A percentile compares a stretch with the other conserved stretches of the same genome.
phyloP scores from a whole-genome alignment of 768 basidiomycete species.

The Antrodiella citrinella region DNA sequence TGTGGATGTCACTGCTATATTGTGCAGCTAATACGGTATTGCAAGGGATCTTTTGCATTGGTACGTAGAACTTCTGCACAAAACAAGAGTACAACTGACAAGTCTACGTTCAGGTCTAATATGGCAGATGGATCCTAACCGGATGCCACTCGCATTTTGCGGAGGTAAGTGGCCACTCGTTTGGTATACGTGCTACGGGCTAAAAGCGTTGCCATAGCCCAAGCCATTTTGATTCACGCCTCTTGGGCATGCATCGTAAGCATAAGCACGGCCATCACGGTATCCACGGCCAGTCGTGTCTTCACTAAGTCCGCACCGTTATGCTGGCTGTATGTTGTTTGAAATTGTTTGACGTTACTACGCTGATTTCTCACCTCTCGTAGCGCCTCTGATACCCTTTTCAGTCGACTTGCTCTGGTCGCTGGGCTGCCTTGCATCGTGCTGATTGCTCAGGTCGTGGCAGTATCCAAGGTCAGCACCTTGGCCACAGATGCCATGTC shows the following conservation, averaged over 20 bases:
- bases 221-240: conserved; percentile 12
- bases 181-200: not conserved
- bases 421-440: conserved; percentile 41
- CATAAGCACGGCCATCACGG: conserved; percentile 14
- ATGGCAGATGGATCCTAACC: conserved; percentile 52
- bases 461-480: conserved; percentile 37
- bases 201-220: conserved; percentile 6
- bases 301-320: not conserved
- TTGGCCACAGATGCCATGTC: conserved; percentile 44
- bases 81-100: not conserved
- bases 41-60: conserved; percentile 52
- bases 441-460: conserved; percentile 32
- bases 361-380: too few species aligned
- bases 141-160: conserved; percentile 54
- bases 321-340: not conserved
- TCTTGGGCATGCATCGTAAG: conserved; percentile 17
- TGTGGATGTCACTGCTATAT: conserved; percentile 44
- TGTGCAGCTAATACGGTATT: conserved; percentile 41
- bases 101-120: conserved; percentile 40
- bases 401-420: conserved; percentile 22
- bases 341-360: too few species aligned
- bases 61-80: conserved; percentile 25
- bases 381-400: too few species aligned
- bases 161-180: conserved; percentile 30
- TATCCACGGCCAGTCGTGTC: not conserved